A percentile compares a stretch with the other conserved stretches of the same genome.
Evolutionary conservation across 768 basidiomycete genomes (phyloP).

Genomic region (Psilocybe tampanensis): DNA sequence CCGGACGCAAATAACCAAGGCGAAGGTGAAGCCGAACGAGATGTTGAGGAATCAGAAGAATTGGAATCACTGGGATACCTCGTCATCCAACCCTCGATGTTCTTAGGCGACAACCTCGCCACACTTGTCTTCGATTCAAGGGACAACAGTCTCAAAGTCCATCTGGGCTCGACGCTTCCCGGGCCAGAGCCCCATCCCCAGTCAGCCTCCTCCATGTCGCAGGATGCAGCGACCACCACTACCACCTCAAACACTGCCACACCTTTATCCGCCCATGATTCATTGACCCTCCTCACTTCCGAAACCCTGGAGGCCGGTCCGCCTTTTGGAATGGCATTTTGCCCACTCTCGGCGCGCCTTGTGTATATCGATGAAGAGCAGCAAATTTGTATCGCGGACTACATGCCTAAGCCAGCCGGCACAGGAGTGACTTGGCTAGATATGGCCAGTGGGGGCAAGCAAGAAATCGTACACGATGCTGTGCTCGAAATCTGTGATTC

Average conservation of each 20-base stretch:
- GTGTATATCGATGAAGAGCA: not conserved
- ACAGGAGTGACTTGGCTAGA: not conserved
- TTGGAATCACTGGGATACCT: not conserved
- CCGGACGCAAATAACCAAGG: not conserved
- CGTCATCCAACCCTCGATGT: not conserved
- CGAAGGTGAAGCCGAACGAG: not conserved
- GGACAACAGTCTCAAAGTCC: not conserved
- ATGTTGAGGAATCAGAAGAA: not conserved
- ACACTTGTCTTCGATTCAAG: not conserved
- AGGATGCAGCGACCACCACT: not conserved
- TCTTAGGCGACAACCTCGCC: not conserved
- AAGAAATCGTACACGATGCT: not conserved
- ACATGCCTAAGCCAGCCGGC: not conserved
- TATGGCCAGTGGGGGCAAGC: not conserved
- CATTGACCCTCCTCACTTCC: not conserved
- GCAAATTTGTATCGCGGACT: constrained; percentile 3
- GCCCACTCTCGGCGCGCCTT: constrained; percentile 8
- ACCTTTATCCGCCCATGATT: not conserved
- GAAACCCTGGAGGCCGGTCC: not conserved
- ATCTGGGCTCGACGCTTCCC: not conserved
- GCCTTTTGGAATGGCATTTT: not conserved
- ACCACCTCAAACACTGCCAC: not conserved
- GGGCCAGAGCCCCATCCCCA: no score
- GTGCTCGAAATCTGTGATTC: not conserved
- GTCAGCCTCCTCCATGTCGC: no score